Conservation (phyloP, 108 stramenopile species). For the Stephanodiscus triporus region DNA sequence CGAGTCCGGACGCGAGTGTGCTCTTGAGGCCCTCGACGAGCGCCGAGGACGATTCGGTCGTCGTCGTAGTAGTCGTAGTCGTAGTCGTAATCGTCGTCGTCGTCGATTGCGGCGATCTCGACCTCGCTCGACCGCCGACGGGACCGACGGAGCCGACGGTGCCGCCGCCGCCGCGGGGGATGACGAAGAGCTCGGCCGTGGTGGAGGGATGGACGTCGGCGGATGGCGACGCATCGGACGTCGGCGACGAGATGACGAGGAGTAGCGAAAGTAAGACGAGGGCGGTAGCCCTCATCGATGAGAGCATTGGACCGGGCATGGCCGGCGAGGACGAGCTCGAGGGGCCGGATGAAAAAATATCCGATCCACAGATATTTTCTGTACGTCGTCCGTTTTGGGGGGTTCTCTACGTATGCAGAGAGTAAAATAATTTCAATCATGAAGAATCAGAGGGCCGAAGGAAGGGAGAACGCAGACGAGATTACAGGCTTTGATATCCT, state of each 20-base stretch:
- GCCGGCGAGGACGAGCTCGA: too few species aligned
- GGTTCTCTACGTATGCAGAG: too few species aligned
- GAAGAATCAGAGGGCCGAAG: too few species aligned
- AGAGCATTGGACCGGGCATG: too few species aligned
- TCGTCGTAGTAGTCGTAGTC: conserved; percentile 1
- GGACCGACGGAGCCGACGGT: background rate
- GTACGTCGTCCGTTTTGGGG: too few species aligned
- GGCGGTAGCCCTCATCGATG: background rate
- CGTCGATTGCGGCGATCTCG: background rate
- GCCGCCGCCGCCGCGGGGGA: background rate
- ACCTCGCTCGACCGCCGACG: background rate
- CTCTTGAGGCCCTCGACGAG: conserved; percentile 85
- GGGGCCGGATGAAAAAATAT: too few species aligned
- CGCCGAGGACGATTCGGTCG: conserved; percentile 40
- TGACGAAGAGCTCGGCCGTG: background rate
- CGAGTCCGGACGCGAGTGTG: conserved; percentile 84
- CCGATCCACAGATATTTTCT: too few species aligned
- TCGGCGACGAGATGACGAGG: background rate
- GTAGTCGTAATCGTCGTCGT: background rate
- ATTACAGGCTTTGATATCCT: too few species aligned
- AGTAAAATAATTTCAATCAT: too few species aligned
- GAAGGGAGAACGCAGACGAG: too few species aligned
- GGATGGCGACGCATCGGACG: too few species aligned
- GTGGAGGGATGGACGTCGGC: background rate
- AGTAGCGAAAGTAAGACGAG: background rate